Conservation (phyloP, 2,329 filamentous ascomycete species). For the Fusarium sp. region DNA sequence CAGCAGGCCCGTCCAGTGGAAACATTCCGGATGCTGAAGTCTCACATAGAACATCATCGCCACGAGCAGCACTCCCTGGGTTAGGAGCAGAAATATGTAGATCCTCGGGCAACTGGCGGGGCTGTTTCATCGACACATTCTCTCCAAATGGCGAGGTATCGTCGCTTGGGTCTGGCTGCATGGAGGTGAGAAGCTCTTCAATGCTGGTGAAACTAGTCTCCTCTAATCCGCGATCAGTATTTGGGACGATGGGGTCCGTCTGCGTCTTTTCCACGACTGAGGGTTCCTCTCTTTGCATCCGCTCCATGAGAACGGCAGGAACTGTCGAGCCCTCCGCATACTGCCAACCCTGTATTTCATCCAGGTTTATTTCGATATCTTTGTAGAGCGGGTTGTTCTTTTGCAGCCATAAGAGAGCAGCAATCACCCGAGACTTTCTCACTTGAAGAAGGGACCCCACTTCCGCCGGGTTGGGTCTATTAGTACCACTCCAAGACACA, state of each 20-base stretch:
- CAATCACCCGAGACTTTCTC: neutral
- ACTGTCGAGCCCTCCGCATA: neutral
- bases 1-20: neutral
- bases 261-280: neutral
- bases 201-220: neutral
- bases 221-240: constrained; percentile 5
- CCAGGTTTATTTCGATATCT: constrained; percentile 2
- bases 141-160: neutral
- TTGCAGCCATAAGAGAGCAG: constrained; percentile 1
- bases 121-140: neutral
- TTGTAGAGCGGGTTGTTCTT: constrained; percentile 7
- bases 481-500: constrained; percentile 11
- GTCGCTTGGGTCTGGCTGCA: neutral
- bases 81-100: no score
- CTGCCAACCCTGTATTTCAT: constrained; percentile 5
- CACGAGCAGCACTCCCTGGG: no score
- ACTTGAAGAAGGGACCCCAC: constrained; percentile 8
- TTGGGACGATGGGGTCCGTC: neutral
- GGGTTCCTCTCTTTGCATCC: constrained; percentile 3
- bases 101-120: no score
- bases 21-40: neutral
- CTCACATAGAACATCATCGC: neutral
- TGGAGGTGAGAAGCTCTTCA: neutral
- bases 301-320: neutral
- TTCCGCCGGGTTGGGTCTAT: neutral